Evolutionary conservation across 2,329 filamentous ascomycete genomes (phyloP).

Genomic region (Phaeomoniella chlamydospora): DNA sequence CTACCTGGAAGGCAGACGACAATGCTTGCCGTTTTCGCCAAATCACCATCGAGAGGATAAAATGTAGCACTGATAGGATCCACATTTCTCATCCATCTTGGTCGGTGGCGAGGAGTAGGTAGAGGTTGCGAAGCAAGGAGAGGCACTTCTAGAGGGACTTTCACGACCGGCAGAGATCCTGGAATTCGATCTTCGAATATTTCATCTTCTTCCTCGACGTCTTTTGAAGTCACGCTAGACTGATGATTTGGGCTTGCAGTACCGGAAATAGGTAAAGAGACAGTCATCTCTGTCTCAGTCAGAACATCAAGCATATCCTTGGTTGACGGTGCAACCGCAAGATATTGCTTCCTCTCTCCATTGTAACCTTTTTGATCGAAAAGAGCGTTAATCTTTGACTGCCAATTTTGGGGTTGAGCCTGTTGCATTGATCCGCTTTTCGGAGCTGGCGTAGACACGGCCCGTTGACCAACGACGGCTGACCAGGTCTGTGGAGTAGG

Average conservation of each 20-base stretch:
- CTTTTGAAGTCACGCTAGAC: conserved; percentile 42
- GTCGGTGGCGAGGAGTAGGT: neutral
- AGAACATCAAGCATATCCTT: conserved; percentile 51
- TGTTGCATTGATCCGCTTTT: conserved; percentile 27
- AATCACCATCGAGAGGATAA: neutral
- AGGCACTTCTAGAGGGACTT: conserved; percentile 36
- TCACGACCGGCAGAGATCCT: conserved; percentile 59
- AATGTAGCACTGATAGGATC: neutral
- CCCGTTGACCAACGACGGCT: conserved; percentile 18
- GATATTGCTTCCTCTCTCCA: conserved; percentile 33
- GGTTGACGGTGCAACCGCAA: conserved; percentile 53
- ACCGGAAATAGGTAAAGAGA: conserved; percentile 47
- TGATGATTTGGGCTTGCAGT: conserved; percentile 21
- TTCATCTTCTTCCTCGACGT: conserved; percentile 63
- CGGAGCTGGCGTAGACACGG: conserved; percentile 24
- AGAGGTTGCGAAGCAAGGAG: neutral
- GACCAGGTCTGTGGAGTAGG: conserved; percentile 20
- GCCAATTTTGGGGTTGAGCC: conserved; percentile 41
- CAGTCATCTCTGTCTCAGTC: conserved; percentile 44
- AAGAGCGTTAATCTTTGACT: conserved; percentile 70
- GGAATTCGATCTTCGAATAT: conserved; percentile 73
- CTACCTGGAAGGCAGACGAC: neutral
- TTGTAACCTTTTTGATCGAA: conserved; percentile 43
- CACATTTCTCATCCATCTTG: neutral
- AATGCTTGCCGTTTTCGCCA: neutral